phyloP scores from a whole-genome alignment of 78 protist species.

The Creolimax fragrantissima region DNA sequence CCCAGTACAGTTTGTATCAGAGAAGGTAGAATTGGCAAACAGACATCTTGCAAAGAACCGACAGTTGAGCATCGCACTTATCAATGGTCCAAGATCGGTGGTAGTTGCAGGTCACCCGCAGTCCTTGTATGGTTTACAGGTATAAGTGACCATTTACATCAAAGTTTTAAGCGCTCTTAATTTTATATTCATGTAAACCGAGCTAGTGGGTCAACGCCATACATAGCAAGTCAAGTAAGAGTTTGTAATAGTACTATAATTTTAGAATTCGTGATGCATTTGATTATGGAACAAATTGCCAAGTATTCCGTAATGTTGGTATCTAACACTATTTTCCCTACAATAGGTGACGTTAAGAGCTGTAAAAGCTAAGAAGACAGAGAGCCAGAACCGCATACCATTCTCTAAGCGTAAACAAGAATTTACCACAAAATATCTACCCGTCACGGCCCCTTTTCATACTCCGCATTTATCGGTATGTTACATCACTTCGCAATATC shows the following conservation, averaged over 20 bases:
- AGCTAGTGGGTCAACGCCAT: too few species aligned
- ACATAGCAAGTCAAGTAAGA: neutral
- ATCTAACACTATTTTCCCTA: too few species aligned
- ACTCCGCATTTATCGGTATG: neutral
- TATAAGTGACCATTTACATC: too few species aligned
- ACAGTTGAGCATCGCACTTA: conserved; percentile 24
- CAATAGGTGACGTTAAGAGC: conserved; percentile 27
- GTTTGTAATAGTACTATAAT: too few species aligned
- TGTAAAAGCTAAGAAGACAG: neutral
- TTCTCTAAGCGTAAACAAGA: conserved; percentile 35
- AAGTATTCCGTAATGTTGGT: too few species aligned
- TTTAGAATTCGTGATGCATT: too few species aligned
- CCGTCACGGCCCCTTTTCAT: conserved; percentile 49
- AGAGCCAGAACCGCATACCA: conserved; percentile 33
- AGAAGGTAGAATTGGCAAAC: conserved; percentile 3
- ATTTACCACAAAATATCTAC: conserved; percentile 16
- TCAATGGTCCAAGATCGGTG: conserved; percentile 27
- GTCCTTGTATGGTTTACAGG: neutral
- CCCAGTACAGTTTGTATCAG: neutral
- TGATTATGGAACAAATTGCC: too few species aligned
- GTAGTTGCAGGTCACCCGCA: conserved; percentile 33
- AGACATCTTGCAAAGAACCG: conserved; percentile 5
- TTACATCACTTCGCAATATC: too few species aligned
- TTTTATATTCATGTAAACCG: neutral
- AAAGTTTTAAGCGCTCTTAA: neutral